Conservation (phyloP, 495 filamentous ascomycete species). For the Mytilinidion resinicola region DNA sequence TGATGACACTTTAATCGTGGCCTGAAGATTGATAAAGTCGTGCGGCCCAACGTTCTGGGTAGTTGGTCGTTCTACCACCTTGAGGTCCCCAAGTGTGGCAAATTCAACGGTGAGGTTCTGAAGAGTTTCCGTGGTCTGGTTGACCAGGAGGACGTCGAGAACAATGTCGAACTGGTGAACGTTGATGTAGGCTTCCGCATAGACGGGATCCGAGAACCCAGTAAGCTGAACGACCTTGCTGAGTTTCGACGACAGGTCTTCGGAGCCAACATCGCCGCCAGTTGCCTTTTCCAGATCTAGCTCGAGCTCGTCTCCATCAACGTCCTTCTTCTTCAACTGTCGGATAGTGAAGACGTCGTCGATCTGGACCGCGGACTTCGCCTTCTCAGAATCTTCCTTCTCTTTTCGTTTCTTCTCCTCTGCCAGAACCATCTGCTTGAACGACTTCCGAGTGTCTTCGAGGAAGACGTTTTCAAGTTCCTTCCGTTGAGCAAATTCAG, state of each 20-base stretch:
- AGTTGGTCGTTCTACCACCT: conserved; percentile 93
- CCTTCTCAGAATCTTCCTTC: conserved; percentile 84
- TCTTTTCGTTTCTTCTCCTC: conserved; percentile 95
- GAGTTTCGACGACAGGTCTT: conserved; percentile 86
- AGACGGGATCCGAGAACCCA: conserved; percentile 97
- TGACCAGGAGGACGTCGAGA: conserved; percentile 92
- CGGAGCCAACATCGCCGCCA: conserved; percentile 75
- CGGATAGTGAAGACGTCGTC: conserved; percentile 91
- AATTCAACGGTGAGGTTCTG: conserved; percentile 98
- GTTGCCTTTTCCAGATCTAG: conserved; percentile 90
- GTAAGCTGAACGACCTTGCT: conserved; percentile 95
- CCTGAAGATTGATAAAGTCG: conserved; percentile 96
- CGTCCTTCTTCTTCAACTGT: conserved; percentile 81
- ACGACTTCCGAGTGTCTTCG: conserved; percentile 92
- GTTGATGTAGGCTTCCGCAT: conserved; percentile 96
- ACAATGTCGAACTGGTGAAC: conserved; percentile 99
- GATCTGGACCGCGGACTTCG: conserved; percentile 89
- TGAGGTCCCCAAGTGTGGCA: conserved; percentile 93
- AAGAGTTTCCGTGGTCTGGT: conserved; percentile 93
- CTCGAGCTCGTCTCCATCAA: conserved; percentile 78
- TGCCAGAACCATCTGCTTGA: conserved; percentile 95
- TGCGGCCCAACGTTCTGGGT: conserved; percentile 92
- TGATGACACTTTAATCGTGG: conserved; percentile 97
- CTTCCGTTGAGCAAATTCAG: conserved; percentile 83
- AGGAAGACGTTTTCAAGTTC: conserved; percentile 89